A percentile compares a stretch with the other conserved stretches of the same genome.
phyloP scores from a whole-genome alignment of 176 grass and related monocot genomes.

The Urochloa ruziziensis region DNA sequence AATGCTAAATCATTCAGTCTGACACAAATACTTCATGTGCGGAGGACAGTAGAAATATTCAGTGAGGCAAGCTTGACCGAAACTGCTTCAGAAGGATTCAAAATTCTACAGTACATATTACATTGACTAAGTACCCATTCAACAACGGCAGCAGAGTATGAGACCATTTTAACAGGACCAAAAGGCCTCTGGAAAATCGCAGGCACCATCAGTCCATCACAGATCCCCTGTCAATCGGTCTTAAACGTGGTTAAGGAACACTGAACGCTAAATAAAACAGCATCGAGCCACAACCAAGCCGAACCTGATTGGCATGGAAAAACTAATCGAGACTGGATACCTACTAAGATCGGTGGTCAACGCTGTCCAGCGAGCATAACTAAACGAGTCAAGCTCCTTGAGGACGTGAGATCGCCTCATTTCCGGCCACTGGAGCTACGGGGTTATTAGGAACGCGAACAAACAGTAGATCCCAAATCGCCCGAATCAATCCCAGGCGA shows the following conservation, averaged over 20 bases:
- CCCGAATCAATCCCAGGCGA: background rate
- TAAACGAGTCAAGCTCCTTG: background rate
- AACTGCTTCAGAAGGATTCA: background rate
- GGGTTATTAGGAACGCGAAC: background rate
- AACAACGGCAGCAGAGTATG: background rate
- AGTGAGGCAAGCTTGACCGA: background rate
- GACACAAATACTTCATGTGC: background rate
- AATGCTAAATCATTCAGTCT: background rate
- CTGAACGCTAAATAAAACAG: background rate
- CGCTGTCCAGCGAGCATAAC: background rate
- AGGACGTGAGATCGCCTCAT: background rate
- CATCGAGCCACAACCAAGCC: background rate
- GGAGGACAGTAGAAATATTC: background rate
- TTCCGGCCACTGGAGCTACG: background rate
- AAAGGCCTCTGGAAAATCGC: background rate
- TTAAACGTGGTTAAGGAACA: background rate
- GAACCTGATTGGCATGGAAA: background rate
- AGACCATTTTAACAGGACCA: background rate
- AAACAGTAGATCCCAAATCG: conserved; percentile 8
- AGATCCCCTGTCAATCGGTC: background rate
- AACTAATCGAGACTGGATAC: background rate
- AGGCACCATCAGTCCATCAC: background rate
- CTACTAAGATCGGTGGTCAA: background rate
- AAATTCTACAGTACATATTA: background rate
- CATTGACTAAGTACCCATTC: background rate